Conservation (phyloP, 2,329 filamentous ascomycete species). For the Fusarium sp. region DNA sequence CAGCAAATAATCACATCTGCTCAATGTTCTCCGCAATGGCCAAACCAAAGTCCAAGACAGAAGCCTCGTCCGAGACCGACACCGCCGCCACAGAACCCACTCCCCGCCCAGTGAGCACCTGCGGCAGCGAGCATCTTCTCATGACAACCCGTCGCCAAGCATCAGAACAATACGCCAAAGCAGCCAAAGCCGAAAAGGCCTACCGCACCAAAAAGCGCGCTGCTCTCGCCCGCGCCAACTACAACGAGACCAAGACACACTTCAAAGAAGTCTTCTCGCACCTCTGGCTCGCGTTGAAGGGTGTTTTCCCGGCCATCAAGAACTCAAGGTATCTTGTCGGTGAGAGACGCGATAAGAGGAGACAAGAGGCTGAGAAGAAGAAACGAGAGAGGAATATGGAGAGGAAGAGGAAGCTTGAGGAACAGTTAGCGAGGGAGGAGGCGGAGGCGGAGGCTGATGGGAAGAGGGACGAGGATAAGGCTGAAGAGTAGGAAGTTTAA, state of each 20-base stretch:
- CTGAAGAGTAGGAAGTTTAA: background rate
- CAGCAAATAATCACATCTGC: background rate
- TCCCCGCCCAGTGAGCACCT: background rate
- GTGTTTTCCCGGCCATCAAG: background rate
- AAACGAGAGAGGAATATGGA: background rate
- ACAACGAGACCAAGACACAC: slow-evolving; percentile 2
- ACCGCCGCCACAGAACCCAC: background rate
- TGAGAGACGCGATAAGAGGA: background rate
- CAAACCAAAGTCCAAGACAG: background rate
- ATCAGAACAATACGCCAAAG: slow-evolving; percentile 7
- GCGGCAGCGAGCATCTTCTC: background rate
- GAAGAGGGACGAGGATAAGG: background rate
- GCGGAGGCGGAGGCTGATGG: background rate
- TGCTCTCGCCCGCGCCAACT: slow-evolving; percentile 1
- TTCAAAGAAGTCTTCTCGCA: background rate
- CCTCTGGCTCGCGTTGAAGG: background rate
- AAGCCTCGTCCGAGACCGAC: background rate
- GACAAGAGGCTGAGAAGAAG: background rate
- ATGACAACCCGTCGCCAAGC: background rate
- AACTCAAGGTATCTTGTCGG: background rate
- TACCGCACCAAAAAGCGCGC: slow-evolving; percentile 15
- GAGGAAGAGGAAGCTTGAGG: background rate
- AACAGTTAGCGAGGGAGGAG: background rate
- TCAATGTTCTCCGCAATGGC: background rate
- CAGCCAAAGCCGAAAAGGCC: slow-evolving; percentile 8